phyloP scores from a whole-genome alignment of 768 basidiomycete genomes.

The Boletus edulis region DNA sequence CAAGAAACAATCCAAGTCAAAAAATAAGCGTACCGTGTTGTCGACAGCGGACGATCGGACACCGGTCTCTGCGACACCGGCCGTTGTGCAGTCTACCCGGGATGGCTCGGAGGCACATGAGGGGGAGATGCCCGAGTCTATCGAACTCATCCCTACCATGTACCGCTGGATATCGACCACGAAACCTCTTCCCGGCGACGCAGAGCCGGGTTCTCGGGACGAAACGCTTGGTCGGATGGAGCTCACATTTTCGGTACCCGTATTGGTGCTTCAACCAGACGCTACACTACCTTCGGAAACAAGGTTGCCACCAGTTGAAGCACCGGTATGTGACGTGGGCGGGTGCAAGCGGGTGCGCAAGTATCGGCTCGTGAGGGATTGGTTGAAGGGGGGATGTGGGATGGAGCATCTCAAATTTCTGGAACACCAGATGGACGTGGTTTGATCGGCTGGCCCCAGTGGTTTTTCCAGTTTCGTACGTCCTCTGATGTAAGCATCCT shows the following conservation, averaged over 20 bases:
- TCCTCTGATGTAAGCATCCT: no score
- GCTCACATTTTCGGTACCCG: conserved; percentile 56
- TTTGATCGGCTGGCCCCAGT: background rate
- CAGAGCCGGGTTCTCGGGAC: conserved; percentile 1
- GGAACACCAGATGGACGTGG: conserved; percentile 30
- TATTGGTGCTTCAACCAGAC: conserved; percentile 21
- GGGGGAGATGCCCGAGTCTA: conserved; percentile 41
- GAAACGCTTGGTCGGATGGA: conserved; percentile 31
- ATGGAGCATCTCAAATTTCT: conserved; percentile 61
- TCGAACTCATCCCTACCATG: conserved; percentile 48
- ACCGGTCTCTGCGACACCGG: conserved; percentile 32
- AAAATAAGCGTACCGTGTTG: conserved; percentile 53
- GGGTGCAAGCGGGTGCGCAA: conserved; percentile 58
- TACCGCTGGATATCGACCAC: conserved; percentile 73
- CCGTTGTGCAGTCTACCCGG: conserved; percentile 23
- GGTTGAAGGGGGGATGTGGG: conserved; percentile 59
- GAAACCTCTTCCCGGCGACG: conserved; percentile 21
- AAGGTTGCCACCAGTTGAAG: conserved; percentile 4
- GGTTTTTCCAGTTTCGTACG: no score
- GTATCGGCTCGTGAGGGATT: conserved; percentile 65
- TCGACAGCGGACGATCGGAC: conserved; percentile 47
- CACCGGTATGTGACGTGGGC: conserved; percentile 47
- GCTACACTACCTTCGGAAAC: conserved; percentile 8
- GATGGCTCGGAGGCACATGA: conserved; percentile 35
- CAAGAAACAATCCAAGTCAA: conserved; percentile 76